Base-by-base conservation (phyloP, 2,329 filamentous ascomycete species). In the Stachybotrys chlorohalonatus region DNA sequence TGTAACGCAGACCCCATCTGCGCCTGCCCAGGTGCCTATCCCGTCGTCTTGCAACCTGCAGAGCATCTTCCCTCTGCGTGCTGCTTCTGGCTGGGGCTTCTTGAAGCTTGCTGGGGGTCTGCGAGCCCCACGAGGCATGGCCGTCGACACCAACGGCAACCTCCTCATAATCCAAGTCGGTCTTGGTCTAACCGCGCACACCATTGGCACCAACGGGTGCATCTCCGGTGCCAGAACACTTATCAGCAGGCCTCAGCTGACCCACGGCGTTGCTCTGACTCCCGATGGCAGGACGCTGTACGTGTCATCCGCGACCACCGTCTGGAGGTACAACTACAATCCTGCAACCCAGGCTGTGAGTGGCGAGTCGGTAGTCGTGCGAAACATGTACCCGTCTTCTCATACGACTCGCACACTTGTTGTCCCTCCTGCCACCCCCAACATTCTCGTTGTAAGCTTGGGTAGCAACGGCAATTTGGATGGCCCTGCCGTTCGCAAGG, bases 321-420 rank as follows among this genome's bases (percentile, higher is more conserved):
- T 78, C 7, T 85, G 75, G 64, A 71, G 76, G 30, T 86, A 82
- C 79, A 66, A 69, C 42, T 87, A 87, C 62, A 73, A 85, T 63
- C 64, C 77, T 8, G 64, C 66, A 6, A 69, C 73, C 6, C 70
- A 73, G 53, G 76, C 76, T 11, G 75, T 76, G 49, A 70, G 70
- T 50, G 70, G 69, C 55, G 73, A 76, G 55, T 69, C 69, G 61
- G 69, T 70, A 5, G 64, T 72, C 16, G 63, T 75, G 17, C 64
- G 60, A 52, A 66, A 67, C 56, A 75, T 75, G 66, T 68, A 69
- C 55, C 62, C 68, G 11, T 70, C 69, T 11, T 66, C 72, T 39
- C 72, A 75, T 60, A 70, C 69, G 36, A 71, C 71, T 0, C 62
- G 73, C 17, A 69, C 68, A 46, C 55, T 75, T 15, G 57, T 70